phyloP scores from a whole-genome alignment of 2,329 filamentous ascomycete species.

The Diaporthe caulivora region DNA sequence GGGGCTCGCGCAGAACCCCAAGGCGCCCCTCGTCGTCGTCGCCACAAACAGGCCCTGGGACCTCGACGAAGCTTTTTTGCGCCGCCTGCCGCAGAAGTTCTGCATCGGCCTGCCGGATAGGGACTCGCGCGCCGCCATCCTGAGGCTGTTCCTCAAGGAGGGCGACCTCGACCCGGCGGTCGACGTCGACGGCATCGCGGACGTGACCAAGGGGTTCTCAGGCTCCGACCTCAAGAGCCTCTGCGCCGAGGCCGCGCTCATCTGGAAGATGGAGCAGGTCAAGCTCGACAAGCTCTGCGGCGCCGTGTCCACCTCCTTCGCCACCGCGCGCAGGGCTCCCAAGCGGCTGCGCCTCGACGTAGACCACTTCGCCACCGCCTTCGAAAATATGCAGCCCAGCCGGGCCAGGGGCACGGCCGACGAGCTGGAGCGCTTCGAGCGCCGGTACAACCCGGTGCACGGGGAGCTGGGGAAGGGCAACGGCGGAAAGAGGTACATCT shows the following conservation, averaged over 20 bases:
- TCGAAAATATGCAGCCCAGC: constrained; percentile 16
- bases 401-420: background rate
- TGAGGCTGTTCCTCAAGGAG: background rate
- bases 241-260: constrained; percentile 14
- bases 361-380: constrained; percentile 15
- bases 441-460: background rate
- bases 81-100: constrained; percentile 14
- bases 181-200: constrained; percentile 7
- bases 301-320: background rate
- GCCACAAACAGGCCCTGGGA: constrained; percentile 17
- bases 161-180: constrained; percentile 3
- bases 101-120: background rate
- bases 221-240: constrained; percentile 4
- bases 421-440: background rate
- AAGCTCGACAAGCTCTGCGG: background rate
- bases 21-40: background rate
- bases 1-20: background rate
- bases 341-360: constrained; percentile 19
- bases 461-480: background rate
- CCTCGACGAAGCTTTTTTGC: constrained; percentile 9
- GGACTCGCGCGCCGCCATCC: constrained; percentile 4
- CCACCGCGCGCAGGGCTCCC: background rate
- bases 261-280: constrained; percentile 14
- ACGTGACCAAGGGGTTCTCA: background rate
- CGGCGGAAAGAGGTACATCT: constrained; percentile 19